Percentiles rank a stretch among this genome's conserved stretches.
Evolutionary conservation across 176 grass and related monocot species (phyloP).

Genomic region (Alopecurus myosuroides): DNA sequence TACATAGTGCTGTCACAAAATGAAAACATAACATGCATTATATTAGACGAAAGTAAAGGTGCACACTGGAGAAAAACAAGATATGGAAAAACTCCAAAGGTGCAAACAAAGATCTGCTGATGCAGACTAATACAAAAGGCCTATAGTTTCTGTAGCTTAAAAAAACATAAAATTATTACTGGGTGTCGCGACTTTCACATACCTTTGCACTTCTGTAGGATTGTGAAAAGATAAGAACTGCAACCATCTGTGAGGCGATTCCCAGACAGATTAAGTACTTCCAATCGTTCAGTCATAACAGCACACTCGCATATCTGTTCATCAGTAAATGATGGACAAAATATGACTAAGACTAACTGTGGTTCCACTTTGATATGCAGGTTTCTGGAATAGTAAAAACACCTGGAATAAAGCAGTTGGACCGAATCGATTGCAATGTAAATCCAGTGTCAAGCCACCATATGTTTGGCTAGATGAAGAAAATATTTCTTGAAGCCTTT

Average conservation of each 20-base stretch:
- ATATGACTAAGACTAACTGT: neutral
- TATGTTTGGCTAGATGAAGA: constrained; percentile 82
- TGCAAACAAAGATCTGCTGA: neutral
- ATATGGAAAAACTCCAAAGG: neutral
- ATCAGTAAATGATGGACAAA: constrained; percentile 24
- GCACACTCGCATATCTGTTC: constrained; percentile 89
- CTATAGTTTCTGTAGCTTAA: neutral
- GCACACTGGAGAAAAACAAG: constrained; percentile 16
- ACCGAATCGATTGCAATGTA: constrained; percentile 92
- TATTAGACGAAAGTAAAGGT: constrained; percentile 9
- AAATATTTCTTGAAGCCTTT: constrained; percentile 92
- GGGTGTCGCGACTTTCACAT: neutral
- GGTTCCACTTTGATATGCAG: constrained; percentile 17
- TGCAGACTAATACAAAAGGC: neutral
- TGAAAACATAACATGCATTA: constrained; percentile 15
- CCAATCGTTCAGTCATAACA: constrained; percentile 66
- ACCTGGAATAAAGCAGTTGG: constrained; percentile 99
- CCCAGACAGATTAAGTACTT: constrained; percentile 92
- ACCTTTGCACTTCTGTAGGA: constrained; percentile 93
- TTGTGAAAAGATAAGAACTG: constrained; percentile 91
- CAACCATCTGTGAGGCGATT: constrained; percentile 96
- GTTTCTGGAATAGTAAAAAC: constrained; percentile 10
- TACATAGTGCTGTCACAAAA: constrained; percentile 67
- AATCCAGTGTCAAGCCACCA: constrained; percentile 88
- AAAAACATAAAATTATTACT: neutral